Base-by-base conservation (phyloP, 768 basidiomycete genomes). In the Boletus fagicola region DNA sequence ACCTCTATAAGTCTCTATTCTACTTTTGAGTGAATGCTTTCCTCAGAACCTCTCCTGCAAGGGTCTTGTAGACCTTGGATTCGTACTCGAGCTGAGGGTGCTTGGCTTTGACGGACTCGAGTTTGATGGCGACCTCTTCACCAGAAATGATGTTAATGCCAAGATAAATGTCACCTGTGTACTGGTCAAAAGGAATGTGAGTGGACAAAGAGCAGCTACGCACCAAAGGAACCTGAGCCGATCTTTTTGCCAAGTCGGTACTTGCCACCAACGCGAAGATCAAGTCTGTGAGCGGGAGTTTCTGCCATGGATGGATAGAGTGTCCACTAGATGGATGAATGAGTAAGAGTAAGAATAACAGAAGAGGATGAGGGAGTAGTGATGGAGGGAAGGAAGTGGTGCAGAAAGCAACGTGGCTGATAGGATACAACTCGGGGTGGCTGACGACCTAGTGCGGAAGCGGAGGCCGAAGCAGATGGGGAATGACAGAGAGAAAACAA, bases 1-100 rank as follows among this genome's bases (percentile, higher is more conserved):
- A 98, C 96, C 73, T 98, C 97, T 74, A n/a, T n/a, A n/a, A n/a
- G n/a, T n/a, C n/a, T n/a, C n/a, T n/a, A n/a, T n/a, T n/a, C n/a
- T n/a, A n/a, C n/a, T n/a, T n/a, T n/a, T n/a, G n/a, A n/a, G n/a
- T n/a, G n/a, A n/a, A n/a, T n/a, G n/a, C n/a, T n/a, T n/a, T n/a
- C n/a, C n/a, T n/a, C n/a, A n/a, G n/a, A n/a, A n/a, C n/a, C n/a
- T n/a, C n/a, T n/a, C 97, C 97, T 20, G 97, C 96, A 50, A 99
- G 85, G n/a, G 93, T 94, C 86, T 98, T 98, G 78, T 88, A 90
- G 48, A 92, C 90, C 74, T 91, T 90, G 63, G 88, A 89, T 77
- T 99, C 96, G 71, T 99, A 99, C 75, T 99, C 97, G 68, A 99
- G 89, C 77, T 99, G 97, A n/a, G 97, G 97, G 66, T 99, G 97